Conservation (phyloP, 805 yeast species). For the Spathaspora hagerdaliae region DNA sequence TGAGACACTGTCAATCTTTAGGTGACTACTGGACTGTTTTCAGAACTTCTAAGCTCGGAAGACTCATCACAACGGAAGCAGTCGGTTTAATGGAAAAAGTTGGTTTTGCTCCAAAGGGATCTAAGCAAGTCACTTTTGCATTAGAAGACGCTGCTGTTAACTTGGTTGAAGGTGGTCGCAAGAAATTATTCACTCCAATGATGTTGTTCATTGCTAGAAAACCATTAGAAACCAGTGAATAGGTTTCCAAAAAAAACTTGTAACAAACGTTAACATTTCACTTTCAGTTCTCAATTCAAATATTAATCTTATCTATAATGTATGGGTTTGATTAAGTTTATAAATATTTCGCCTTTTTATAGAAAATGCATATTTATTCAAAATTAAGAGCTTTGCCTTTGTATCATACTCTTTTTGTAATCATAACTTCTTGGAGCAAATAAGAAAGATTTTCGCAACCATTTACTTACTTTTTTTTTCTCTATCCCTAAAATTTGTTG, state of each 20-base stretch:
- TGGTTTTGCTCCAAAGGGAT: conserved; percentile 91
- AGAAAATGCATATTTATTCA: too few species aligned
- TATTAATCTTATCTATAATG: too few species aligned
- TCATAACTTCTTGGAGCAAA: too few species aligned
- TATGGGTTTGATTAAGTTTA: too few species aligned
- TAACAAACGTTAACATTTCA: not conserved
- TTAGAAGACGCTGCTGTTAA: conserved; percentile 96
- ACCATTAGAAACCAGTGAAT: conserved; percentile 41
- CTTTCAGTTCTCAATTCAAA: conserved; percentile 1
- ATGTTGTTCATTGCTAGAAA: conserved; percentile 87
- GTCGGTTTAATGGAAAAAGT: conserved; percentile 80
- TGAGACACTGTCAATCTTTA: conserved; percentile 77
- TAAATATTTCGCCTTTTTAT: too few species aligned
- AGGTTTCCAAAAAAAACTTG: not conserved
- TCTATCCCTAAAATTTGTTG: too few species aligned
- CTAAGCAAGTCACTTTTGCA: conserved; percentile 80
- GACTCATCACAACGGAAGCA: conserved; percentile 75
- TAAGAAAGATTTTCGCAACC: too few species aligned
- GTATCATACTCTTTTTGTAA: too few species aligned
- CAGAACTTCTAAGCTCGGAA: conserved; percentile 86
- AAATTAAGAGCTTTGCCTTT: too few species aligned
- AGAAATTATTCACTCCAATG: conserved; percentile 95
- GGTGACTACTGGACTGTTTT: conserved; percentile 77
- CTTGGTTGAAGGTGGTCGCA: conserved; percentile 88
- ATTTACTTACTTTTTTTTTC: too few species aligned